Evolutionary conservation across 2,329 filamentous ascomycete species (phyloP).

Genomic region (Neocatenulostroma microsporum): DNA sequence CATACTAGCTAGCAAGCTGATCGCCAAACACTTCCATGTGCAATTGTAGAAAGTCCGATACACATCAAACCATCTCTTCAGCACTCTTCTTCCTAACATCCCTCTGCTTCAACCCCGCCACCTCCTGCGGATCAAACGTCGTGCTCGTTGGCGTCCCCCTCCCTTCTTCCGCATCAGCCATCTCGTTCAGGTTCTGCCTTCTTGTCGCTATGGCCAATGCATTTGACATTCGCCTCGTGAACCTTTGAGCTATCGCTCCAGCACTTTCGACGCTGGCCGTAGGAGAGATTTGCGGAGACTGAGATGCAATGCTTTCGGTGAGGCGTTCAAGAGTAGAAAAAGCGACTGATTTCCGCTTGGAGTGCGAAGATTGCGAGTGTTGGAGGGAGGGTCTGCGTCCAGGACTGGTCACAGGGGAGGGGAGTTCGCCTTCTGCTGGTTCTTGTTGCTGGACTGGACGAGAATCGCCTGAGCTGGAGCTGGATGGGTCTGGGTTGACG

Average conservation of each 20-base stretch:
- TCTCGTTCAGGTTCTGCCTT: neutral
- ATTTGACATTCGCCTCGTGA: neutral
- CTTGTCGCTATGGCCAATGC: neutral
- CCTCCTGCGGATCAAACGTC: constrained; percentile 5
- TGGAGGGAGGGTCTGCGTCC: no score
- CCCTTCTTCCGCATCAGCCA: constrained; percentile 8
- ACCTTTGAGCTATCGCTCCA: neutral
- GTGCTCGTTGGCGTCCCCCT: constrained; percentile 9
- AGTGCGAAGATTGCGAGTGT: neutral
- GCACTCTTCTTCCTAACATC: constrained; percentile 3
- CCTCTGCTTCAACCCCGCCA: constrained; percentile 4
- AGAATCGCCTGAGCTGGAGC: no score
- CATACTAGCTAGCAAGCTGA: no score
- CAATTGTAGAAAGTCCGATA: no score
- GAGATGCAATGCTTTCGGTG: neutral
- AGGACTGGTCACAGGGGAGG: no score
- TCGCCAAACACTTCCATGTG: no score
- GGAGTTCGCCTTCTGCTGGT: no score
- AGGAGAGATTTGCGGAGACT: constrained; percentile 1
- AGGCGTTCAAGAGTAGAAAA: neutral
- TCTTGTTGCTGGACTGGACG: no score
- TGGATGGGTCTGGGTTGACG: neutral
- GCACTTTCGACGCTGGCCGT: constrained; percentile 1
- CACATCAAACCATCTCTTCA: constrained; percentile 8
- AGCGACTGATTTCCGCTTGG: neutral